These are phyloP conservation scores for Penicillium brasilianum DNA, from an alignment of 2,329 filamentous ascomycete species.

Conservation along the genomic window DNA sequence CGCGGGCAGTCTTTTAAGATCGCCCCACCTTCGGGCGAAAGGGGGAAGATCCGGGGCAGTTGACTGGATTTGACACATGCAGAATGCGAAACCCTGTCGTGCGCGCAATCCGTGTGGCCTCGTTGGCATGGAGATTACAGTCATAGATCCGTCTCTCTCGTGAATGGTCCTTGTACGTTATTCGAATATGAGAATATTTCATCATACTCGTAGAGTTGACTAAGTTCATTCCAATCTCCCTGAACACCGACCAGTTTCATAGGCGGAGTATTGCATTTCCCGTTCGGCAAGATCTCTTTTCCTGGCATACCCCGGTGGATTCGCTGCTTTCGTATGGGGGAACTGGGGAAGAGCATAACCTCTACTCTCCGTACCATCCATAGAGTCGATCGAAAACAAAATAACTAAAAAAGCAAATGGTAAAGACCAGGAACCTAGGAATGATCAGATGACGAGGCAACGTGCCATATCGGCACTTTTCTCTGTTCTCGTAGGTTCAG, in stretches of 20 bases:
- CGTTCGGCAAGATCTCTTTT: neutral
- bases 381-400: too few species aligned
- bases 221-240: neutral
- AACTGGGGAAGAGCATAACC: too few species aligned
- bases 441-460: slow-evolving; percentile 7
- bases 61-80: slow-evolving; percentile 13
- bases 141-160: too few species aligned
- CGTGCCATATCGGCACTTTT: slow-evolving; percentile 7
- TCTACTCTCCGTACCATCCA: too few species aligned
- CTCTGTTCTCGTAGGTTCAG: neutral
- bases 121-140: too few species aligned
- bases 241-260: neutral
- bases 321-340: neutral
- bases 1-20: slow-evolving; percentile 5
- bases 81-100: neutral
- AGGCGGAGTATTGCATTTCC: slow-evolving; percentile 1
- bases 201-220: too few species aligned
- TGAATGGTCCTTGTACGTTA: too few species aligned
- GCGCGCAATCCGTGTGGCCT: too few species aligned
- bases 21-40: slow-evolving; percentile 33
- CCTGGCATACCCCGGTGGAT: neutral
- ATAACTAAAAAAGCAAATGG: too few species aligned
- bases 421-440: too few species aligned
- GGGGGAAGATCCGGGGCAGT: slow-evolving; percentile 35
- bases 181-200: too few species aligned